Percentiles rank a stretch among this genome's conserved stretches.
These are phyloP conservation scores for Ganoderma meredithae DNA, from an alignment of 1,284 basidiomycete species.

Conservation along the genomic window DNA sequence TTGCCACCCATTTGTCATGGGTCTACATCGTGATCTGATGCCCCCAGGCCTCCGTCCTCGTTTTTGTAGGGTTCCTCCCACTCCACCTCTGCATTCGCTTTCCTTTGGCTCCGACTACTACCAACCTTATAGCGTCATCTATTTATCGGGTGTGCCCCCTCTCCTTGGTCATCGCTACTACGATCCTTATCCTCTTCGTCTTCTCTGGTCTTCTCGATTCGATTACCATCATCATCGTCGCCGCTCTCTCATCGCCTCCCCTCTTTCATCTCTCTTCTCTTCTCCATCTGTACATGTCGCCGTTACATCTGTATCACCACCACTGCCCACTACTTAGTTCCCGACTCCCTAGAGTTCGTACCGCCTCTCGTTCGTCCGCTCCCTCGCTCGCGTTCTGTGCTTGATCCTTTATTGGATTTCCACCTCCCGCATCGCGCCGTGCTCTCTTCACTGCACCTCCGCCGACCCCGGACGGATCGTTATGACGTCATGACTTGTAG, in stretches of 20 bases:
- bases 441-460: neutral
- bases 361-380: slow-evolving; percentile 5
- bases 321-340: neutral
- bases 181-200: neutral
- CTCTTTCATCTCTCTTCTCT: neutral
- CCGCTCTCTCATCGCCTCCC: neutral
- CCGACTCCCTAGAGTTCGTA: neutral
- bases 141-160: neutral
- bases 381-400: neutral
- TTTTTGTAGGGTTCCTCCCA: neutral
- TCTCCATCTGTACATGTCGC: slow-evolving; percentile 5
- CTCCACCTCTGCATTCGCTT: neutral
- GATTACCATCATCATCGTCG: neutral
- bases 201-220: neutral
- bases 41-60: neutral
- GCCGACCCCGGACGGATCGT: neutral
- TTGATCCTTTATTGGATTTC: neutral
- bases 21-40: neutral
- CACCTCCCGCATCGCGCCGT: neutral
- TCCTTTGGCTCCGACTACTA: neutral
- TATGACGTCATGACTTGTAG: slow-evolving; percentile 4
- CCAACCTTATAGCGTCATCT: neutral
- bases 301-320: slow-evolving; percentile 10
- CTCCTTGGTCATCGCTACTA: neutral
- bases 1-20: neutral